Evolutionary conservation across 176 grass and related monocot genomes (phyloP).

Genomic region (Zoysia pacifica): DNA sequence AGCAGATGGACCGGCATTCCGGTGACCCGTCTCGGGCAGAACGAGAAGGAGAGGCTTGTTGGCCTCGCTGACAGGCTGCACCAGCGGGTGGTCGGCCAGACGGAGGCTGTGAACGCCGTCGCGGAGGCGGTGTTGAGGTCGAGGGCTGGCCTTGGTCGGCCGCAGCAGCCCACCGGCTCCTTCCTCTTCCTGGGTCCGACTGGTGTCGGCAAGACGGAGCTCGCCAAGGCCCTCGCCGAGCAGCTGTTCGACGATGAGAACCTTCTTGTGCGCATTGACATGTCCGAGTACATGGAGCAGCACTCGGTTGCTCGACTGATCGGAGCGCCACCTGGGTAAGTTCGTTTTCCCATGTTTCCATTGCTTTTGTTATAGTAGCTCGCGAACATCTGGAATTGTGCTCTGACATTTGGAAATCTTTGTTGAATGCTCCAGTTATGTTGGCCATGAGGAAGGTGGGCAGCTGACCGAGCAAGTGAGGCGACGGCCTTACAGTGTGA

Average conservation of each 20-base stretch:
- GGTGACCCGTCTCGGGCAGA: constrained; percentile 76
- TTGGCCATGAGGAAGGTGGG: constrained; percentile 95
- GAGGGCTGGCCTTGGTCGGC: constrained; percentile 77
- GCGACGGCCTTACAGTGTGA: constrained; percentile 81
- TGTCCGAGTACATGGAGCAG: constrained; percentile 99
- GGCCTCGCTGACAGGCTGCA: constrained; percentile 70
- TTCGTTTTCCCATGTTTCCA: background rate
- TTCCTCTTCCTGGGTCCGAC: constrained; percentile 94
- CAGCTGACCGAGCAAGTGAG: constrained; percentile 89
- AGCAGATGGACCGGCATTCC: constrained; percentile 88
- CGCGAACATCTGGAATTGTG: background rate
- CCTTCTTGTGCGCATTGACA: constrained; percentile 87
- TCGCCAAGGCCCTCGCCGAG: constrained; percentile 90
- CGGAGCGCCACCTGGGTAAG: constrained; percentile 88
- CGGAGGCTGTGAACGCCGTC: constrained; percentile 70
- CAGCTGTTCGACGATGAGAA: constrained; percentile 97
- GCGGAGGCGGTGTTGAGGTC: constrained; percentile 86
- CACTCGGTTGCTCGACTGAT: constrained; percentile 87
- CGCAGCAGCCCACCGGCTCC: constrained; percentile 86
- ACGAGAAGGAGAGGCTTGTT: constrained; percentile 71
- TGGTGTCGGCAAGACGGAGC: constrained; percentile 92
- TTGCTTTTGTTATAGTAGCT: background rate
- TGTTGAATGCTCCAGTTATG: constrained; percentile 48
- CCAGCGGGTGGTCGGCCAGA: constrained; percentile 59
- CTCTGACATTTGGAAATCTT: background rate